Evolutionary conservation across 768 basidiomycete genomes (phyloP).

Genomic region (Glaciozyma martinii): DNA sequence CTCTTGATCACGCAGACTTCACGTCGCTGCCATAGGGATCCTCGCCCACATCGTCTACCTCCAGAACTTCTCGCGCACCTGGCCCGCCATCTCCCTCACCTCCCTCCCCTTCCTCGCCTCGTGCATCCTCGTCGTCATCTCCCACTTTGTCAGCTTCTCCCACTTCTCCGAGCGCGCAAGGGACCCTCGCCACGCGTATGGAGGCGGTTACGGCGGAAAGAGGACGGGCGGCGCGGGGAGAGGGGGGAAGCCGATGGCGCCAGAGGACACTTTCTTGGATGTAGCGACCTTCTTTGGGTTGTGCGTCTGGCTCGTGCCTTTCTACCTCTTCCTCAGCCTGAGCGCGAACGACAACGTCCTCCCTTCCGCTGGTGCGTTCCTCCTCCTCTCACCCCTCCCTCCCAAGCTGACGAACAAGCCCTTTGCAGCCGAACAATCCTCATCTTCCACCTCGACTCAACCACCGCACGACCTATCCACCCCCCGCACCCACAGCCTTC

Average conservation of each 20-base stretch:
- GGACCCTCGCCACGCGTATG: conserved; percentile 19
- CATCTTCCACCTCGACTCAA: conserved; percentile 5
- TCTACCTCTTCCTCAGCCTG: conserved; percentile 89
- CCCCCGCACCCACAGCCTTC: conserved; percentile 8
- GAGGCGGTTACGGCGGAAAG: conserved; percentile 1
- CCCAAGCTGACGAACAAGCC: neutral
- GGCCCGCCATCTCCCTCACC: conserved; percentile 88
- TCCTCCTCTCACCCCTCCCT: too few relatives aligned
- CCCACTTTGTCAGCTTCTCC: conserved; percentile 97
- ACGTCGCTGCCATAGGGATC: conserved; percentile 68
- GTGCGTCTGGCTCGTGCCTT: conserved; percentile 50
- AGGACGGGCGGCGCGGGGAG: neutral
- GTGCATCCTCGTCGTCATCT: conserved; percentile 69
- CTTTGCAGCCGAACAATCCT: neutral
- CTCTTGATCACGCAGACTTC: neutral
- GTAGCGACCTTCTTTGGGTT: conserved; percentile 48
- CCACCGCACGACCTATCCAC: conserved; percentile 19
- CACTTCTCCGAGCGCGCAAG: conserved; percentile 56
- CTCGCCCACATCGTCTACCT: conserved; percentile 70
- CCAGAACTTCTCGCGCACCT: conserved; percentile 68
- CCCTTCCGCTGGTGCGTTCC: conserved; percentile 44
- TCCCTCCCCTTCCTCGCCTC: conserved; percentile 77
- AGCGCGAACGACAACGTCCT: conserved; percentile 96
- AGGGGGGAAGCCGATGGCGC: too few relatives aligned
- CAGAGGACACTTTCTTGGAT: conserved; percentile 40